A percentile compares a stretch with the other conserved stretches of the same genome.
These are phyloP conservation scores for Coniochaeta prunicola DNA, from an alignment of 2,329 filamentous ascomycete species.

Conservation along the genomic window DNA sequence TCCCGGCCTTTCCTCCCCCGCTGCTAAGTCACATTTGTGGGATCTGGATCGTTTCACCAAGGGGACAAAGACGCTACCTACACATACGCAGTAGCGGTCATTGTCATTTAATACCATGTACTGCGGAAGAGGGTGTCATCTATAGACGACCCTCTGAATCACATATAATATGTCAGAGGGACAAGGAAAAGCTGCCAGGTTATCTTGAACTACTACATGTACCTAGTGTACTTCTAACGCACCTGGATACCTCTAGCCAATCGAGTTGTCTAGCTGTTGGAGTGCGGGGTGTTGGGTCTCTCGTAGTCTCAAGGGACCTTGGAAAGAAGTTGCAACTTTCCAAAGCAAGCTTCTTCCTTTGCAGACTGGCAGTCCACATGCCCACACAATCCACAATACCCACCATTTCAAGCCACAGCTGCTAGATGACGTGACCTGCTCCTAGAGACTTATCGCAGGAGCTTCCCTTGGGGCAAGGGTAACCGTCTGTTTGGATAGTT, in stretches of 20 bases:
- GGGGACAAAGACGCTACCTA: too few relatives aligned
- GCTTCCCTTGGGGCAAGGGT: too few relatives aligned
- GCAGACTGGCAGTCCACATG: background rate
- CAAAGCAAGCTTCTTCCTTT: background rate
- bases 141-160: background rate
- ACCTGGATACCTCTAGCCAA: background rate
- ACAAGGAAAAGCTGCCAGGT: background rate
- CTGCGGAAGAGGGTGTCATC: background rate
- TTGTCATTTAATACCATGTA: background rate
- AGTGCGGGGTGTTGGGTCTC: background rate
- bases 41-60: too few relatives aligned
- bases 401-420: background rate
- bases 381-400: too few relatives aligned
- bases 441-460: background rate
- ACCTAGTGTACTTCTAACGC: too few relatives aligned
- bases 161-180: background rate
- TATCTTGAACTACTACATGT: too few relatives aligned
- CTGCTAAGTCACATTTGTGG: too few relatives aligned
- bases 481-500: too few relatives aligned
- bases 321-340: background rate
- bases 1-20: too few relatives aligned
- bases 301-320: background rate
- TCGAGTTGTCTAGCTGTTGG: background rate
- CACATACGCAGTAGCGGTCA: too few relatives aligned
- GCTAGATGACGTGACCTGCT: background rate